phyloP scores from a whole-genome alignment of 441 rosid species.

The Metrosideros polymorpha region DNA sequence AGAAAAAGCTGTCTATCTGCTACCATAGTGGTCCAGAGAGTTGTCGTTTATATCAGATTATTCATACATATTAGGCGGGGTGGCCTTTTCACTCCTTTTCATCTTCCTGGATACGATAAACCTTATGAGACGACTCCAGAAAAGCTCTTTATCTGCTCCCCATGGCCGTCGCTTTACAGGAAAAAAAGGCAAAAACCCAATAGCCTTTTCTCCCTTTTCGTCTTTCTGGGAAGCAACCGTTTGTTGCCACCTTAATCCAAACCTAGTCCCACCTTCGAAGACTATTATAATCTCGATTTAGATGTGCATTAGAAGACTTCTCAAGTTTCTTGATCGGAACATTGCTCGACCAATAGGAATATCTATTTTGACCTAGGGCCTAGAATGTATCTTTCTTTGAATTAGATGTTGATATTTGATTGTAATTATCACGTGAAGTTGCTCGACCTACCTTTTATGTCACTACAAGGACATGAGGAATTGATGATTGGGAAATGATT shows the following conservation, averaged over 20 bases:
- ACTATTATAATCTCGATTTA: background rate
- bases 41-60: background rate
- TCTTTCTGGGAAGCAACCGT: background rate
- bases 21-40: background rate
- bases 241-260: background rate
- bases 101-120: background rate
- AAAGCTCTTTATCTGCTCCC: background rate
- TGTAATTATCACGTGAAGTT: background rate
- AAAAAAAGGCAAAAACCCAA: background rate
- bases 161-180: background rate
- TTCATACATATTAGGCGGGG: background rate
- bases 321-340: background rate
- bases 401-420: background rate
- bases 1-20: background rate
- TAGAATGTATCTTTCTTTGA: background rate
- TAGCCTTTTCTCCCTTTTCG: background rate
- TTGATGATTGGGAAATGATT: background rate
- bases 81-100: background rate
- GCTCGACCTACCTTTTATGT: background rate
- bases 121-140: background rate
- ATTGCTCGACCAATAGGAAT: background rate
- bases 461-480: background rate
- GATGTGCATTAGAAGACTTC: background rate
- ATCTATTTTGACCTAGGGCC: background rate
- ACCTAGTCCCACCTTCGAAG: background rate